Evolutionary conservation across 2,329 filamentous ascomycete genomes (phyloP).

Genomic region (Aschersonia sp.): DNA sequence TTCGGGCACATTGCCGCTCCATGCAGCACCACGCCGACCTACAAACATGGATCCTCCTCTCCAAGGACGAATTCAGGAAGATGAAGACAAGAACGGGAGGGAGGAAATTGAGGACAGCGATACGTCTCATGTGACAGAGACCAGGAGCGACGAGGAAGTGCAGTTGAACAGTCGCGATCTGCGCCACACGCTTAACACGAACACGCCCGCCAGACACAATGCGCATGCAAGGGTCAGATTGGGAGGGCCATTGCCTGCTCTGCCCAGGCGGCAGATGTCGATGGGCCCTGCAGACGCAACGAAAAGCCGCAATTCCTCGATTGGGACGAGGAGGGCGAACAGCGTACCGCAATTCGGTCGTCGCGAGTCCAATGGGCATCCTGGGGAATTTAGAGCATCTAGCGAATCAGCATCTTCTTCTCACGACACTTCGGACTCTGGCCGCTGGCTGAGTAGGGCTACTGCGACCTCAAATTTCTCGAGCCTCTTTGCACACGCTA

Average conservation of each 20-base stretch:
- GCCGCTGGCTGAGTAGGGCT: conserved; percentile 4
- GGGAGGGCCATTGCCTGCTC: background rate
- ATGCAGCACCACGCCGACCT: conserved; percentile 1
- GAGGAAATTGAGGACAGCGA: background rate
- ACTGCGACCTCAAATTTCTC: conserved; percentile 4
- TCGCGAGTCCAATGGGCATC: background rate
- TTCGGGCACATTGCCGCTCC: conserved; percentile 2
- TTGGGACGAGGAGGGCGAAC: background rate
- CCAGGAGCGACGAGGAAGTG: conserved; percentile 1
- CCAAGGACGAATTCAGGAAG: too few species aligned
- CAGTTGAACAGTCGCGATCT: conserved; percentile 1
- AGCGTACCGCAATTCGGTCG: background rate
- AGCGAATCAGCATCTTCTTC: conserved; percentile 1
- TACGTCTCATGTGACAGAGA: background rate
- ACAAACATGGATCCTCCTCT: background rate
- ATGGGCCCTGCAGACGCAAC: background rate
- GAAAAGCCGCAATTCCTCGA: background rate
- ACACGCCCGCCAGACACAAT: background rate
- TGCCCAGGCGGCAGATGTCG: background rate
- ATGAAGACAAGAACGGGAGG: background rate
- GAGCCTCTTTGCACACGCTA: conserved; percentile 3
- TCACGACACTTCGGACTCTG: conserved; percentile 3
- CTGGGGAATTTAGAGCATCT: background rate
- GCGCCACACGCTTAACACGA: background rate
- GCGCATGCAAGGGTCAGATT: background rate